phyloP scores from a whole-genome alignment of 345 rosid species.

The Moricandia arvensis region DNA sequence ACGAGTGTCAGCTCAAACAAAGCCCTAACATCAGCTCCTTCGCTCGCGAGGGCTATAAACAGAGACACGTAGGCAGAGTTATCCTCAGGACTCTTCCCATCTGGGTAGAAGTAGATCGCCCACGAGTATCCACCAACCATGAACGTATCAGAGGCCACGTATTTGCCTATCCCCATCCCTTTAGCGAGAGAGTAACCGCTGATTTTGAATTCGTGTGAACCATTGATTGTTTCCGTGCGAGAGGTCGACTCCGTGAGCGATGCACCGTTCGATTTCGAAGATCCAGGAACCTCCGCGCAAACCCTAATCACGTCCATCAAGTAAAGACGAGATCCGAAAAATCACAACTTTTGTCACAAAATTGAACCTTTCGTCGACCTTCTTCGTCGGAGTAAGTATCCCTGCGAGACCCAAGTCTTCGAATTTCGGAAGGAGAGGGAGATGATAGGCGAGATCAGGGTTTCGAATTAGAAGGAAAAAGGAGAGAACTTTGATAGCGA shows the following conservation, averaged over 20 bases:
- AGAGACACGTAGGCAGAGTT: slow-evolving; percentile 56
- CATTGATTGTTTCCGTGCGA: slow-evolving; percentile 62
- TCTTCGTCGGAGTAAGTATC: slow-evolving; percentile 9
- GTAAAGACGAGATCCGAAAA: slow-evolving; percentile 23
- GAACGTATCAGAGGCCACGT: slow-evolving; percentile 63
- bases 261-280: slow-evolving; percentile 35
- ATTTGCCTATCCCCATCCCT: slow-evolving; percentile 78
- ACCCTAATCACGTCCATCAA: slow-evolving; percentile 60
- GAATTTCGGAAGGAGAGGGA: slow-evolving; percentile 18
- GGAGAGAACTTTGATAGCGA: not conserved
- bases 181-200: slow-evolving; percentile 59
- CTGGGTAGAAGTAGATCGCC: slow-evolving; percentile 81
- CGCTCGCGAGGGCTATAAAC: slow-evolving; percentile 72
- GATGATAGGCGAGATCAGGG: slow-evolving; percentile 4
- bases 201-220: slow-evolving; percentile 70
- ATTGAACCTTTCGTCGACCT: slow-evolving; percentile 4
- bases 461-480: not conserved
- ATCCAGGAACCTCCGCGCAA: slow-evolving; percentile 44
- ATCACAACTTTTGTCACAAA: slow-evolving; percentile 3
- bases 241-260: slow-evolving; percentile 55
- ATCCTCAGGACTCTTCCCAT: slow-evolving; percentile 76
- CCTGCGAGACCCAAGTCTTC: slow-evolving; percentile 11
- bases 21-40: slow-evolving; percentile 76
- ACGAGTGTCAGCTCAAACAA: slow-evolving; percentile 72
- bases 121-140: slow-evolving; percentile 67